Percentiles rank a stretch among this genome's conserved stretches.
Evolutionary conservation across 108 stramenopile genomes (phyloP).

Genomic region (Cylindrotheca fusiformis): DNA sequence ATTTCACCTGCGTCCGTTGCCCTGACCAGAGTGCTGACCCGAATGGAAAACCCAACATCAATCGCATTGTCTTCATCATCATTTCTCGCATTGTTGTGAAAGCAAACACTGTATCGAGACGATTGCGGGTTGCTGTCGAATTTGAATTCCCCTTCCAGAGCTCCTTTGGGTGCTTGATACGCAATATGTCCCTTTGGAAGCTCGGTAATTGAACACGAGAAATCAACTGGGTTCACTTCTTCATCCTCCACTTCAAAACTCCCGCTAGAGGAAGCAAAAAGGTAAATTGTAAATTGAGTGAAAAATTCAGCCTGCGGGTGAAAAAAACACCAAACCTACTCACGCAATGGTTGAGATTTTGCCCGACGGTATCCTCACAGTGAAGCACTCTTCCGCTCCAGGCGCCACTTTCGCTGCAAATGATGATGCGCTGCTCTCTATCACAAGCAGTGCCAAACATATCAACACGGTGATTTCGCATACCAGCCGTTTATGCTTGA

Average conservation of each 20-base stretch:
- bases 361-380: conserved; percentile 11
- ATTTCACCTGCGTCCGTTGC: conserved; percentile 37
- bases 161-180: conserved; percentile 48
- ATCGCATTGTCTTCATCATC: conserved; percentile 46
- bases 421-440: not conserved
- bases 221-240: conserved; percentile 27
- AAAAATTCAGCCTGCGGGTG: too few species aligned
- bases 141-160: conserved; percentile 53
- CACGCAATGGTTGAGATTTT: conserved; percentile 3
- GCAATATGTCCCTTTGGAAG: conserved; percentile 18
- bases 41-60: conserved; percentile 67
- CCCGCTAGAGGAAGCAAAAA: too few species aligned
- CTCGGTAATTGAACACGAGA: conserved; percentile 20
- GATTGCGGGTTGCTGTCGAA: conserved; percentile 29
- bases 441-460: not conserved
- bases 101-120: conserved; percentile 47
- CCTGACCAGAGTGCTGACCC: conserved; percentile 37
- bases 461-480: not conserved
- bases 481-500: too few species aligned
- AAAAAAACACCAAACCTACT: not conserved
- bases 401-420: conserved; percentile 24
- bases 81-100: conserved; percentile 45
- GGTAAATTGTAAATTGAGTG: too few species aligned
- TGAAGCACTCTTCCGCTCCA: conserved; percentile 25
- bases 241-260: conserved; percentile 44